These are phyloP conservation scores for Trichoderma gamsii DNA, from an alignment of 495 filamentous ascomycete species.

Conservation along the genomic window DNA sequence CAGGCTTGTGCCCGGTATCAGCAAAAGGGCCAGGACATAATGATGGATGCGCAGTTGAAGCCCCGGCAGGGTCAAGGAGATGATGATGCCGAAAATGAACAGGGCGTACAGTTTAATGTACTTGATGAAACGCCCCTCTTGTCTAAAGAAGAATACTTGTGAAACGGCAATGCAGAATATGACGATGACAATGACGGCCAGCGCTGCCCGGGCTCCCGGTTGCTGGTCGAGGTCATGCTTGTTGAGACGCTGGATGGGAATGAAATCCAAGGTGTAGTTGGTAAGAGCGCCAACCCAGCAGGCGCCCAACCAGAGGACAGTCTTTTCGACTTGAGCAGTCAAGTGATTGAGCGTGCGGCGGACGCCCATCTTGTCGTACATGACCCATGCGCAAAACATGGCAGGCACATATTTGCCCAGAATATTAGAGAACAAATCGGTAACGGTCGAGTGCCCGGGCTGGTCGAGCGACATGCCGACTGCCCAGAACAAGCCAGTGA, in stretches of 20 bases:
- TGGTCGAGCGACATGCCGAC: constrained; percentile 75
- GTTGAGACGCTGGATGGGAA: constrained; percentile 75
- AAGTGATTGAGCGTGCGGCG: constrained; percentile 48
- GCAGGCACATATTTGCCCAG: constrained; percentile 72
- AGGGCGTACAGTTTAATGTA: constrained; percentile 68
- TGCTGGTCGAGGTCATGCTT: constrained; percentile 68
- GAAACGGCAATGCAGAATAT: constrained; percentile 54
- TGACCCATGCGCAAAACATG: constrained; percentile 64
- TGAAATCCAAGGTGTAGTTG: constrained; percentile 79
- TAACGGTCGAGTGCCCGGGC: constrained; percentile 47
- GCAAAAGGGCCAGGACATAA: constrained; percentile 77
- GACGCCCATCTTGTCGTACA: constrained; percentile 63
- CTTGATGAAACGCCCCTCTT: constrained; percentile 60
- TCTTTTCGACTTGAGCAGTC: constrained; percentile 62
- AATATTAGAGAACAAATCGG: constrained; percentile 57
- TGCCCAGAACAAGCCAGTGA: constrained; percentile 68
- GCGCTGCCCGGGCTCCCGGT: constrained; percentile 66
- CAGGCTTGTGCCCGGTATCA: constrained; percentile 77
- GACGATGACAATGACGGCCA: constrained; percentile 59
- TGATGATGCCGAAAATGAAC: constrained; percentile 50
- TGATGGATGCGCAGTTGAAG: constrained; percentile 90
- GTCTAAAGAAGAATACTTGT: constrained; percentile 69
- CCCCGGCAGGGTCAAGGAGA: constrained; percentile 67
- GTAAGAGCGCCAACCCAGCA: constrained; percentile 75
- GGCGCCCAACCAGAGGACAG: constrained; percentile 65